These are phyloP conservation scores for Suhomyces chickasaworum DNA, from an alignment of 1,139 yeast genomes.

Conservation along the genomic window DNA sequence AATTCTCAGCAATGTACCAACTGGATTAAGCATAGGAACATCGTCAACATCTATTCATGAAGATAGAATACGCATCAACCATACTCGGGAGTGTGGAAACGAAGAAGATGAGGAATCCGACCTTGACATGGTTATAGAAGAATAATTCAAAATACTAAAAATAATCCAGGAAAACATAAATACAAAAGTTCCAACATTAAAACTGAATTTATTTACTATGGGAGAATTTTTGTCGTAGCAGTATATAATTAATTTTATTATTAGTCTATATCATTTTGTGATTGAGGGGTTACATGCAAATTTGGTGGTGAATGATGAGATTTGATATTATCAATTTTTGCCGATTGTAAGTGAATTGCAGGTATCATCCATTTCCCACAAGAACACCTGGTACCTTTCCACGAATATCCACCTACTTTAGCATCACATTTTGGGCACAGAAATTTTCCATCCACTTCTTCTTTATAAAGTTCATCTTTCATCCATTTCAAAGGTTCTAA, in stretches of 20 bases:
- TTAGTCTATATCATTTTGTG: neutral
- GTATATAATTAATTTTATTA: neutral
- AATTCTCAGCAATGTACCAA: conserved; percentile 13
- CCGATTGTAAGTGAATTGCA: conserved; percentile 77
- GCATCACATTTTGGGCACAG: conserved; percentile 80
- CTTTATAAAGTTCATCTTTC: conserved; percentile 70
- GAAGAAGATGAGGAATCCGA: conserved; percentile 35
- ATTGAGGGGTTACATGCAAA: neutral
- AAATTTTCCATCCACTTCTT: conserved; percentile 82
- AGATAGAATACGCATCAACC: conserved; percentile 16
- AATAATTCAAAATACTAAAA: conserved; percentile 6
- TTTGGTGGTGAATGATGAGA: neutral
- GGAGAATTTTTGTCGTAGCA: neutral
- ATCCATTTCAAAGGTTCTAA: conserved; percentile 91
- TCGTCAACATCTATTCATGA: conserved; percentile 23
- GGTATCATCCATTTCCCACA: conserved; percentile 98
- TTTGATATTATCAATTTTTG: conserved; percentile 71
- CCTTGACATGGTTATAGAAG: conserved; percentile 55
- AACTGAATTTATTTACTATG: neutral
- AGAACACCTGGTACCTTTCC: conserved; percentile 94
- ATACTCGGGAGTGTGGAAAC: conserved; percentile 12
- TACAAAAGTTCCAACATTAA: too few species aligned
- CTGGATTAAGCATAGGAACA: conserved; percentile 25
- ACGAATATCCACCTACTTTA: conserved; percentile 86
- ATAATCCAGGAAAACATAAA: too few species aligned